Evolutionary conservation across 2,329 filamentous ascomycete genomes (phyloP).

Genomic region (Didymella sp.): DNA sequence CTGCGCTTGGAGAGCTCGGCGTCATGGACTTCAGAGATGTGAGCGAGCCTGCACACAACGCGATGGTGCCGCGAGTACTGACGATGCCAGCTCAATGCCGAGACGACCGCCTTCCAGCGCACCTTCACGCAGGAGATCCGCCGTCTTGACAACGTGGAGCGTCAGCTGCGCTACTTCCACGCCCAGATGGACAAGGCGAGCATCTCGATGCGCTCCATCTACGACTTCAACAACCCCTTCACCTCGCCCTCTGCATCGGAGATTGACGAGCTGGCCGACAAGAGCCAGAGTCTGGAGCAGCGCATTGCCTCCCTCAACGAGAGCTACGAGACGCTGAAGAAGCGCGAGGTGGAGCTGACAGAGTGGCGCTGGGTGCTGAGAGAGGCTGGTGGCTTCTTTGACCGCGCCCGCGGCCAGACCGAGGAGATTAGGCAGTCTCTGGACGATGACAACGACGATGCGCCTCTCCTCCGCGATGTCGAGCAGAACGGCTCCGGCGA

Average conservation of each 20-base stretch:
- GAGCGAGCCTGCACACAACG: conserved; percentile 50
- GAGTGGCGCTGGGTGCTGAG: conserved; percentile 98
- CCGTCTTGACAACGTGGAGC: conserved; percentile 95
- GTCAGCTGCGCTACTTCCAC: conserved; percentile 96
- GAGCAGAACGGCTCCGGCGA: conserved; percentile 80
- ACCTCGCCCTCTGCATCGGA: conserved; percentile 89
- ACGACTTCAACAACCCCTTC: conserved; percentile 86
- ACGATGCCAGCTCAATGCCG: conserved; percentile 78
- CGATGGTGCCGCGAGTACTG: conserved; percentile 24
- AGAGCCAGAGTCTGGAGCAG: conserved; percentile 90
- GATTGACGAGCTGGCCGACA: conserved; percentile 93
- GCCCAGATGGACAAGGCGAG: conserved; percentile 92
- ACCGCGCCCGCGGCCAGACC: conserved; percentile 92
- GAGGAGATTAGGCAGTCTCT: conserved; percentile 94
- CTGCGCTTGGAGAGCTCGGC: conserved; percentile 92
- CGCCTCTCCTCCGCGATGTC: conserved; percentile 88
- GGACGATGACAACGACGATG: conserved; percentile 84
- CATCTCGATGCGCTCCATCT: conserved; percentile 86
- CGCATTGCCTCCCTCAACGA: conserved; percentile 91
- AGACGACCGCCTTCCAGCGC: conserved; percentile 92
- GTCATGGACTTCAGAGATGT: conserved; percentile 98
- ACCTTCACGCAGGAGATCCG: conserved; percentile 98
- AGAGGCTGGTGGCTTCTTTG: conserved; percentile 97
- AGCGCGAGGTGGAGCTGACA: conserved; percentile 92
- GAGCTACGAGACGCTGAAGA: conserved; percentile 98